Percentiles rank a stretch among this genome's conserved stretches.
Evolutionary conservation across 179 eudicot genomes (phyloP).

Genomic region (Beta macrorhiza): DNA sequence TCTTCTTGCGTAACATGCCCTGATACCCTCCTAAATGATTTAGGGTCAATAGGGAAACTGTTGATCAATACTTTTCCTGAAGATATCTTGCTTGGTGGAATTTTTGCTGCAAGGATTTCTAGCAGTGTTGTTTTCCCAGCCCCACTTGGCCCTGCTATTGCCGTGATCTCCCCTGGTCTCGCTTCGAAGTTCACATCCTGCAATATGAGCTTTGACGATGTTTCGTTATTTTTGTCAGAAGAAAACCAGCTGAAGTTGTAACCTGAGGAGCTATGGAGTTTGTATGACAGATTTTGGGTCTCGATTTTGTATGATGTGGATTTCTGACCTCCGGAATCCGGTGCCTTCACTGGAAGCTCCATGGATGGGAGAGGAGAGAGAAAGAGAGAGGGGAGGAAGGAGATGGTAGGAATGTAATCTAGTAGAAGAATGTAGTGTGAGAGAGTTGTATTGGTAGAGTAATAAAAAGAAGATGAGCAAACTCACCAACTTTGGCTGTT

Average conservation of each 20-base stretch:
- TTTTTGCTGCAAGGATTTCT: constrained; percentile 65
- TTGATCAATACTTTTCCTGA: constrained; percentile 65
- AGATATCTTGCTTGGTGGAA: constrained; percentile 33
- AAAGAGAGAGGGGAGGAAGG: not conserved
- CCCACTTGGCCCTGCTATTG: constrained; percentile 90
- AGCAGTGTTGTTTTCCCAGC: constrained; percentile 82
- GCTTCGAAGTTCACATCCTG: constrained; percentile 67
- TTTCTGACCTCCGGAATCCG: constrained; percentile 33
- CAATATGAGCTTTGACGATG: constrained; percentile 40
- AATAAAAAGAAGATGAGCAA: constrained; percentile 62
- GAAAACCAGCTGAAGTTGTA: constrained; percentile 37
- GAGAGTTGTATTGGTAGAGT: constrained; percentile 18
- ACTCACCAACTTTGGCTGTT: constrained; percentile 50
- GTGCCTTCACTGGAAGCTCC: constrained; percentile 59
- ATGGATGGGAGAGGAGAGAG: constrained; percentile 28
- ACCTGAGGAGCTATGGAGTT: constrained; percentile 26
- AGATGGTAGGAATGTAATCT: constrained; percentile 10
- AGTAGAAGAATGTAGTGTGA: constrained; percentile 17
- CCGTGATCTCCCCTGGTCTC: constrained; percentile 66
- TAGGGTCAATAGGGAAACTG: constrained; percentile 36
- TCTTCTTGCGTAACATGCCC: constrained; percentile 88
- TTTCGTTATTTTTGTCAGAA: constrained; percentile 4
- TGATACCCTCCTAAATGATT: constrained; percentile 44
- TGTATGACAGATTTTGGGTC: constrained; percentile 50
- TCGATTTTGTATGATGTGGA: constrained; percentile 50